Evolutionary conservation across 129 eudicot genomes (phyloP).

Genomic region (Smallanthus sonchifolius): DNA sequence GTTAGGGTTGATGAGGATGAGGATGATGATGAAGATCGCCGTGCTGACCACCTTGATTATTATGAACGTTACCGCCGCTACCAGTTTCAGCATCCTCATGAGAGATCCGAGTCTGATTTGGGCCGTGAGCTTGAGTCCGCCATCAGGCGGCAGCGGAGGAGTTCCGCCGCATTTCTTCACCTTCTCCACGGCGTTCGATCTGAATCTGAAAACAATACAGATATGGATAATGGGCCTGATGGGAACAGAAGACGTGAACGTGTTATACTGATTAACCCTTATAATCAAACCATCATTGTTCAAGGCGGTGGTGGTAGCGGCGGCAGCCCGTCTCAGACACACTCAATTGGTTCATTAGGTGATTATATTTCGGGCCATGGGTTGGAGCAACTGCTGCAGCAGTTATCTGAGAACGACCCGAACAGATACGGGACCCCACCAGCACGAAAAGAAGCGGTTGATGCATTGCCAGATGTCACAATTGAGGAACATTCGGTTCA

Average conservation of each 20-base stretch:
- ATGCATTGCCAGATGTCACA: constrained; percentile 61
- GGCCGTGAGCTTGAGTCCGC: constrained; percentile 48
- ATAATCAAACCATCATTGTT: constrained; percentile 61
- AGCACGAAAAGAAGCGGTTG: constrained; percentile 64
- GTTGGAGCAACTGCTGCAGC: constrained; percentile 66
- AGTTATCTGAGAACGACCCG: constrained; percentile 81
- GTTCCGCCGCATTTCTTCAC: constrained; percentile 51
- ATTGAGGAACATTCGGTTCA: constrained; percentile 44
- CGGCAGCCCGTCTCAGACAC: constrained; percentile 30
- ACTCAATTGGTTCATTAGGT: constrained; percentile 60
- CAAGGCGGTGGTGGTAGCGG: constrained; percentile 47
- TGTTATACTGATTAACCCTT: constrained; percentile 71
- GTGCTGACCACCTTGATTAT: not conserved
- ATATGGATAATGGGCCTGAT: not conserved
- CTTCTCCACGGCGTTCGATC: constrained; percentile 60
- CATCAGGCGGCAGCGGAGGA: constrained; percentile 41
- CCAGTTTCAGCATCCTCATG: constrained; percentile 9
- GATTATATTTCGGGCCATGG: constrained; percentile 86
- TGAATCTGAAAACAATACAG: constrained; percentile 29
- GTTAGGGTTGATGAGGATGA: constrained; percentile 39
- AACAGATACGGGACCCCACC: constrained; percentile 89
- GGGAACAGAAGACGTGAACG: constrained; percentile 21
- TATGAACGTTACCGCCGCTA: constrained; percentile 16
- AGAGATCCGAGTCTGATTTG: constrained; percentile 39
- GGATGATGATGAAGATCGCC: constrained; percentile 20